Base-by-base conservation (phyloP, 441 rosid genomes). In the Erysimum pusillum region DNA sequence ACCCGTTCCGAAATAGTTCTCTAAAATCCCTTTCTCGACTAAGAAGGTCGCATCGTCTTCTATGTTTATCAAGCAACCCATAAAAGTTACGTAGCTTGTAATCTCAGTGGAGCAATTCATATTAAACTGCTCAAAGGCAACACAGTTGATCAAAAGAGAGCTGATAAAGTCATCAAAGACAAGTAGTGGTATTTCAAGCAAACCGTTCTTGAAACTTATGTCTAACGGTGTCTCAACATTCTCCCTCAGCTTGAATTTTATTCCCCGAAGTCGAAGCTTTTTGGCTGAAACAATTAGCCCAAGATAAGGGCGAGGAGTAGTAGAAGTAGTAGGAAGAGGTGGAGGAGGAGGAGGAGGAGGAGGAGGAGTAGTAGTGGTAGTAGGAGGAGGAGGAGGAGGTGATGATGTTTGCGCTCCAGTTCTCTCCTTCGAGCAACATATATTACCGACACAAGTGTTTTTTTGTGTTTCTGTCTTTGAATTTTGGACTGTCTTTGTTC, bases 261-360 rank as follows among this genome's bases (percentile, higher is more conserved):
- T 85, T 51, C 92, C 90, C 0, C 85, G 84, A 7, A 65, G 60
- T 52, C 64, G 75, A 34, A 87, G 87, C 79, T 84, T 87, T 39
- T 22, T 83, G 0, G 89, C 88, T 0, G 88, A 80, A n/a, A 77
- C 80, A 57, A 85, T 81, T 41, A 82, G 63, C 2, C 70, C 46
- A 41, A 77, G 84, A 41, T 68, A 82, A 10, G 69, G 41, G 0
- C 54, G 5, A 45, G 14, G 57, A 64, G 28, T 22, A 22, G 25
- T 22, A 22, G 25, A 22, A 22, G 1, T 22, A 22, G 25, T 22
- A 22, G 25, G 25, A 22, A 2, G 25, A 22, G 25, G 25, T 22
- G 25, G 25, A 22, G 25, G 25, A 22, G 25, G 25, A 22, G 25
- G n/a, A 22, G 36, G 34, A 15, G 67, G 18, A n/a, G 67, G 44